Evolutionary conservation across 1,284 basidiomycete genomes (phyloP).

Genomic region (Rhodotorula mucilaginosa): DNA sequence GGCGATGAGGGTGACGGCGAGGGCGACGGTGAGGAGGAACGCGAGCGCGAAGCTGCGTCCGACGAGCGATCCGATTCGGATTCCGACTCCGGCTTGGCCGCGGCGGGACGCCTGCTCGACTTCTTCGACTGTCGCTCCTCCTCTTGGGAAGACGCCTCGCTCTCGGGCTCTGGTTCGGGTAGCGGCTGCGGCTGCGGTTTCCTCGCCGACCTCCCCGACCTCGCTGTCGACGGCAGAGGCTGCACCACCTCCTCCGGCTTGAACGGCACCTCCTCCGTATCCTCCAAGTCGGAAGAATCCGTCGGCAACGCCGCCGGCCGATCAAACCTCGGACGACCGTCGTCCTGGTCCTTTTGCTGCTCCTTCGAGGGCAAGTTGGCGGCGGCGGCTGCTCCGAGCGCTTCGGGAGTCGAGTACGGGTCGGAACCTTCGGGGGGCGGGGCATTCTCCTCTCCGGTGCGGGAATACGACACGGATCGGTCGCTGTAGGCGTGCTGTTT

Average conservation of each 20-base stretch:
- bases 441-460: constrained; percentile 17
- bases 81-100: too few species aligned
- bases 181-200: neutral
- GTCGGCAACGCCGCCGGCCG: constrained; percentile 14
- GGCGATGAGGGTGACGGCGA: too few species aligned
- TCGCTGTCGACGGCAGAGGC: neutral
- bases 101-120: too few species aligned
- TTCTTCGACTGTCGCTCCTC: neutral
- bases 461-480: constrained; percentile 31
- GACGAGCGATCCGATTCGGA: too few species aligned
- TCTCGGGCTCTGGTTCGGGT: too few species aligned
- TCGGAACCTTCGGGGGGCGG: constrained; percentile 10
- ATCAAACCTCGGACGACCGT: constrained; percentile 16
- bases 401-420: constrained; percentile 19
- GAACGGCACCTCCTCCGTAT: neutral
- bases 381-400: constrained; percentile 6
- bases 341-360: neutral
- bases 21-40: too few species aligned
- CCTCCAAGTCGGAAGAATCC: constrained; percentile 1
- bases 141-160: neutral
- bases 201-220: neutral
- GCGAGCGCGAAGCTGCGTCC: too few species aligned
- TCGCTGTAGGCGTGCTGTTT: constrained; percentile 37
- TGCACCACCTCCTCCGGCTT: neutral
- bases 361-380: neutral